These are phyloP conservation scores for Nepenthes gracilis DNA, from an alignment of 148 eudicot genomes.

Conservation along the genomic window DNA sequence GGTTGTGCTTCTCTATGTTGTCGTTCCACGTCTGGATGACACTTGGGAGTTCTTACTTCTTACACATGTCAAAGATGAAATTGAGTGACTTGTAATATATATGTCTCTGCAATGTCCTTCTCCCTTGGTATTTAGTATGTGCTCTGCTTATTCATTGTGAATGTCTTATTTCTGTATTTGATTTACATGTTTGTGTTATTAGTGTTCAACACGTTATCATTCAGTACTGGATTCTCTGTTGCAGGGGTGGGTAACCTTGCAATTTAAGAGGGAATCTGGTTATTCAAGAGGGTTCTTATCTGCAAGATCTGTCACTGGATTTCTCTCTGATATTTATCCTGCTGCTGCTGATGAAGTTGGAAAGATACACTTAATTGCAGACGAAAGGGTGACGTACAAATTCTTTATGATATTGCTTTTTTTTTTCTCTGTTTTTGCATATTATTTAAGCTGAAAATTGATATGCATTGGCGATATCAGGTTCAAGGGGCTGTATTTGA, in stretches of 20 bases:
- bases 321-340: slow-evolving; percentile 72
- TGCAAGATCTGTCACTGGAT: slow-evolving; percentile 88
- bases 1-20: no score
- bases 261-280: slow-evolving; percentile 62
- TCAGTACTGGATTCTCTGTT: slow-evolving; percentile 12
- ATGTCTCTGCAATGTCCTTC: no score
- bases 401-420: background rate
- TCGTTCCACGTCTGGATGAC: no score
- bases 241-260: slow-evolving; percentile 89
- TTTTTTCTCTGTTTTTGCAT: background rate
- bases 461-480: slow-evolving; percentile 24
- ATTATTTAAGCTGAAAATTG: slow-evolving; percentile 5
- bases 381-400: slow-evolving; percentile 41
- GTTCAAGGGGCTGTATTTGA: slow-evolving; percentile 94
- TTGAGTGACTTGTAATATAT: no score
- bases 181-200: no score
- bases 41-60: no score
- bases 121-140: no score
- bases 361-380: slow-evolving; percentile 82
- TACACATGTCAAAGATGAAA: no score
- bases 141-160: no score
- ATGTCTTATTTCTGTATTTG: no score
- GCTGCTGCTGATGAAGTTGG: slow-evolving; percentile 91
- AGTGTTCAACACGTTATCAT: background rate
- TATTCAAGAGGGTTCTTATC: slow-evolving; percentile 63